Base-by-base conservation (phyloP, 2,329 filamentous ascomycete genomes). In the Alternaria panax region DNA sequence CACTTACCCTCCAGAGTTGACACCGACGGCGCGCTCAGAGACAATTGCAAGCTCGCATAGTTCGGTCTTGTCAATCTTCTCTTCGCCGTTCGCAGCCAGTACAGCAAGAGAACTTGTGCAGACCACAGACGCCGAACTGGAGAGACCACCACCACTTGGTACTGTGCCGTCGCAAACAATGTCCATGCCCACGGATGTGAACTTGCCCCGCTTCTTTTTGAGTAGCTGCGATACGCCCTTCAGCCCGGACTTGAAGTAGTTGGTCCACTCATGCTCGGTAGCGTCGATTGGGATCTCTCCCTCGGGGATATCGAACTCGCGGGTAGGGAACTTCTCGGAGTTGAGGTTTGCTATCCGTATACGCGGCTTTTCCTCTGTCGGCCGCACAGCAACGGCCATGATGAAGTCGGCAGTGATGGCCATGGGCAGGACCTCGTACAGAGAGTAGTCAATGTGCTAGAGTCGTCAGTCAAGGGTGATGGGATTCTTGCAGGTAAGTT, bases 241-340 rank as follows among this genome's bases (percentile, higher is more conserved):
- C 50, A 98, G 83, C 0, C 95, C 95, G 54, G 92, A 92, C 81
- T 95, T 96, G 87, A 99, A 98, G 84, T 99, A 99, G 78, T 98
- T 99, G 58, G 92, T 91, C 95, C 95, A 99, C 80, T 97, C 93
- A 67, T 96, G 91, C 68, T 90, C 86, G 18, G 88, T 88, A 7
- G 92, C 86, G 78, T 98, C 93, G 70, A 99, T 97, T 11, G 80
- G 75, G 16, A 84, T 79, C n/a, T 81, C 80, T 43, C 81, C 82
- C 54, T 82, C 79, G 2, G 90, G 86, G 8, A 97, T 85, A 45
- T 88, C 84, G 75, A 97, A 96, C 68, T 91, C 87, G 66, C 87
- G 87, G 1, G 88, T 79, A 2, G 91, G 86, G 75, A 96, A 99
- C 77, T 90, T 93, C 52, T 87, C 81, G 16, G 85, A 83, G 63